Evolutionary conservation across 2,329 filamentous ascomycete genomes (phyloP), one percentile per base, ranked within the genome.

Genomic region (Fusarium napiforme): DNA sequence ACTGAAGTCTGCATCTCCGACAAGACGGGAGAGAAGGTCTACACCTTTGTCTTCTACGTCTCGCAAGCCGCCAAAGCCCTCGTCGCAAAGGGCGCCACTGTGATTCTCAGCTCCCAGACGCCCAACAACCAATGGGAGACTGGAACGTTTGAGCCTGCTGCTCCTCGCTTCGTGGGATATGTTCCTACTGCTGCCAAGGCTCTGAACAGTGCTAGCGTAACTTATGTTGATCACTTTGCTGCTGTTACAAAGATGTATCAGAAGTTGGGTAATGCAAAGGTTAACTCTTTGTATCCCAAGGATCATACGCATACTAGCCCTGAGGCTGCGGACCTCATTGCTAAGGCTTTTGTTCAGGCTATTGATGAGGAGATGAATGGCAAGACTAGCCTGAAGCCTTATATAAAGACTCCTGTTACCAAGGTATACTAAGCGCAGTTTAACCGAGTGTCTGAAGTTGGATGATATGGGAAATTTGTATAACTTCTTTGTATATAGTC

Each of bases 231-330:
- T 34, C 90, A 92, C 75, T 87, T 88, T n/a, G 82, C 83, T 42
- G 91, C 91, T 73, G 85, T 86, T 9, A 88, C 87, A 7, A 84
- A 86, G 70, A 85, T 84, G 43, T 90, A 87, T 78, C 78, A 86
- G 77, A 81, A 82, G 19, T 75, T 90, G 50, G 89, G 90, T 1
- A 81, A 80, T 45, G 67, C 81, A 1, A 83, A 81, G 7, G 87
- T 90, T 32, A 85, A 90, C 77, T 81, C 82, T 1, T 83, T 86
- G 69, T 92, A 86, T 69, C 88, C 89, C 1, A 84, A 84, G 26
- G 90, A 91, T 73, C 90, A 92, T 78, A 92, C 90, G 1, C 90
- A 92, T 78, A 91, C 90, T 4, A 87, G 85, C 58, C 82, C 87
- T 0, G 82, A 80, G 34, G 87, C 89, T n/a, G 89, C 90, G 3